A percentile compares a stretch with the other conserved stretches of the same genome.
These are phyloP conservation scores for Paragyromitra xinjiangensis DNA, from an alignment of 495 filamentous ascomycete species.

Conservation along the genomic window DNA sequence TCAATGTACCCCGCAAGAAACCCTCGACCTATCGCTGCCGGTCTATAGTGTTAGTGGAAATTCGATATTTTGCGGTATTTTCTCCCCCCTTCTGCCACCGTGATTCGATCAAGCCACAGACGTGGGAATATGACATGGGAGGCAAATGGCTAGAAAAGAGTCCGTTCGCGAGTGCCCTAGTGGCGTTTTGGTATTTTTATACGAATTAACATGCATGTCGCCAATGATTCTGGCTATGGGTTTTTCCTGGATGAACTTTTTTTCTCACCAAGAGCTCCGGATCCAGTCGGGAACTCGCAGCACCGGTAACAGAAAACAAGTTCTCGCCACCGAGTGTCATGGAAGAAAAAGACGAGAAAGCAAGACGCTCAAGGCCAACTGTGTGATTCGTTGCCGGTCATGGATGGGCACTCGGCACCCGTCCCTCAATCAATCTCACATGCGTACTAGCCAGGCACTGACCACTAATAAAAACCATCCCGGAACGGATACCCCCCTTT, in stretches of 20 bases:
- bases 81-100: conserved; percentile 25
- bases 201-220: conserved; percentile 28
- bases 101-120: conserved; percentile 33
- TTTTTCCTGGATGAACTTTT: conserved; percentile 25
- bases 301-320: conserved; percentile 32
- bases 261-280: conserved; percentile 22
- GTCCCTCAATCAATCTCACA: conserved; percentile 37
- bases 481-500: conserved; percentile 44
- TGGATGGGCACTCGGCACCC: conserved; percentile 49
- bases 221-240: conserved; percentile 21
- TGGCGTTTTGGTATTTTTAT: conserved; percentile 13
- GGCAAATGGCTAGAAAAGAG: conserved; percentile 31
- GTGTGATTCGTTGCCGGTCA: conserved; percentile 45
- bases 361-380: conserved; percentile 14
- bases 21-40: conserved; percentile 18
- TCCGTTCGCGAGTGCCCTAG: conserved; percentile 24
- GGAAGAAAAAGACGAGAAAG: conserved; percentile 2
- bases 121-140: conserved; percentile 32
- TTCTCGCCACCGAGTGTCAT: conserved; percentile 27
- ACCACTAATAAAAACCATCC: conserved; percentile 31
- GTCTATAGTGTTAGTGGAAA: conserved; percentile 17
- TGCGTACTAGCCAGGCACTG: conserved; percentile 35
- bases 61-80: conserved; percentile 44
- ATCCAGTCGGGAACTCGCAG: conserved; percentile 26
- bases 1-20: conserved; percentile 37